phyloP scores from a whole-genome alignment of 345 rosid species.

The Aquilaria sinensis region DNA sequence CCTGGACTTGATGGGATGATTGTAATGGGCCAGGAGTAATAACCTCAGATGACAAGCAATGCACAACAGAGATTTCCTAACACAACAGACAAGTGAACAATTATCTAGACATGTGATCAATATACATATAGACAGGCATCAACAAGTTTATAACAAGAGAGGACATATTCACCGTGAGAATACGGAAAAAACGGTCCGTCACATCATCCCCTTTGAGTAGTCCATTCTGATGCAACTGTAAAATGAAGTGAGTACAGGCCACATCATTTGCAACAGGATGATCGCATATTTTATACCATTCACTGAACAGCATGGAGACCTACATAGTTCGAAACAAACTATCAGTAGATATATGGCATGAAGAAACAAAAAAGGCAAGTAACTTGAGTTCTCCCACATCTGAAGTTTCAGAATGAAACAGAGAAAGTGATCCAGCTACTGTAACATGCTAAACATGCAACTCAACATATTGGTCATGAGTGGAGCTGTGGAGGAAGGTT shows the following conservation, averaged over 20 bases:
- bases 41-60: constrained; percentile 74
- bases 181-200: constrained; percentile 76
- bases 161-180: constrained; percentile 45
- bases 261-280: constrained; percentile 68
- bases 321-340: constrained; percentile 17
- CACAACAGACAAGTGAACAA: constrained; percentile 8
- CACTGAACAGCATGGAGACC: constrained; percentile 66
- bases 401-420: too few relatives aligned
- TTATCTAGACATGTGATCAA: not conserved
- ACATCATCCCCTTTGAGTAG: constrained; percentile 83
- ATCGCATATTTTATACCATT: constrained; percentile 83
- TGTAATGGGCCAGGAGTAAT: constrained; percentile 50
- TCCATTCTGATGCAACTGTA: constrained; percentile 77
- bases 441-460: too few relatives aligned
- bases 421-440: too few relatives aligned
- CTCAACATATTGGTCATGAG: too few relatives aligned
- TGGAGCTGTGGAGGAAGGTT: too few relatives aligned
- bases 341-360: too few relatives aligned
- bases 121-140: not conserved
- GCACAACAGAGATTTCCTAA: constrained; percentile 81
- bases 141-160: not conserved
- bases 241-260: constrained; percentile 47
- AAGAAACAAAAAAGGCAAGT: too few relatives aligned
- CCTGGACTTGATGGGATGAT: constrained; percentile 62
- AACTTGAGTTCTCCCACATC: too few relatives aligned